Evolutionary conservation across 805 yeast genomes (phyloP).

Genomic region (Nakazawaea peltata): DNA sequence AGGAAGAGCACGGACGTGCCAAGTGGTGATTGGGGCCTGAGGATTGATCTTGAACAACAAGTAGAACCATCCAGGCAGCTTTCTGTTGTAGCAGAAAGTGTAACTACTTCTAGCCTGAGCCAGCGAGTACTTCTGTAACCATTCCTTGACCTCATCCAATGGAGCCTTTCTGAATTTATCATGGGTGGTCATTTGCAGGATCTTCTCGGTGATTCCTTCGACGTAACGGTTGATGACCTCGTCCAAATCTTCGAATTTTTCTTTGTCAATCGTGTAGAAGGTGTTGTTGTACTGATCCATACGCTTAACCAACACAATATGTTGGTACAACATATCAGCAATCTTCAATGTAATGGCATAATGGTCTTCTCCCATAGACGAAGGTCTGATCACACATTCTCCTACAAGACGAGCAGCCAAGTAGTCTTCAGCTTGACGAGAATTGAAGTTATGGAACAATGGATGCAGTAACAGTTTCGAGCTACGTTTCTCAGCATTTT

Average conservation of each 20-base stretch:
- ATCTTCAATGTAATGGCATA: slow-evolving; percentile 96
- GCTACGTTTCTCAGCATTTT: slow-evolving; percentile 58
- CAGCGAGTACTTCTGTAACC: slow-evolving; percentile 82
- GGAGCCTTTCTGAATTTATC: slow-evolving; percentile 87
- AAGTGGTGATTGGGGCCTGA: slow-evolving; percentile 58
- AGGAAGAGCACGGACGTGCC: slow-evolving; percentile 90
- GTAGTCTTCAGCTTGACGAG: slow-evolving; percentile 86
- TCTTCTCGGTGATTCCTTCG: slow-evolving; percentile 72
- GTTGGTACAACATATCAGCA: slow-evolving; percentile 85
- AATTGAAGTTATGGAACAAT: slow-evolving; percentile 73
- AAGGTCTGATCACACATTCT: slow-evolving; percentile 89
- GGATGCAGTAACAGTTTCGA: slow-evolving; percentile 87
- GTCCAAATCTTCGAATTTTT: slow-evolving; percentile 77
- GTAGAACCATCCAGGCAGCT: slow-evolving; percentile 89
- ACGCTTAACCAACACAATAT: slow-evolving; percentile 72
- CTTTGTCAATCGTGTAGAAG: slow-evolving; percentile 46
- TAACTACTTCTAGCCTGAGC: slow-evolving; percentile 91
- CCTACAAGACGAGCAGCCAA: slow-evolving; percentile 87
- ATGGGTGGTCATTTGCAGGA: slow-evolving; percentile 75
- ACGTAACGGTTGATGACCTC: slow-evolving; percentile 85
- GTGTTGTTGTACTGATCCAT: slow-evolving; percentile 47
- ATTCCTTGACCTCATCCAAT: slow-evolving; percentile 69
- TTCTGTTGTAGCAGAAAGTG: slow-evolving; percentile 84
- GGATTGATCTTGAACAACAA: slow-evolving; percentile 79
- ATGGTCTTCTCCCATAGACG: slow-evolving; percentile 82